Percentiles rank a stretch among this genome's conserved stretches.
Evolutionary conservation across 176 grass and related monocot species (phyloP).

Genomic region (Oryza meyeriana): DNA sequence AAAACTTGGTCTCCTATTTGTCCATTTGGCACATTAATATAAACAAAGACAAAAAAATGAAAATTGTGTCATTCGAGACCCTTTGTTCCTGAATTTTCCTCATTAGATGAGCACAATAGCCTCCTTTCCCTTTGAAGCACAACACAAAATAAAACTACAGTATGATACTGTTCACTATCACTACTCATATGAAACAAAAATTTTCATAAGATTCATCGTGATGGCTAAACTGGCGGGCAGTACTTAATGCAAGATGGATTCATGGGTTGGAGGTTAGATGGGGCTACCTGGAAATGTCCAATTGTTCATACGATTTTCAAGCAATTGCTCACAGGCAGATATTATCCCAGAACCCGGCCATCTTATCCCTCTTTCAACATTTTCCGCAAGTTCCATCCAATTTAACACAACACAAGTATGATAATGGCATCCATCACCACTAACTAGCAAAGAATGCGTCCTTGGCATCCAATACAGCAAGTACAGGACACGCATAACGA

Average conservation of each 20-base stretch:
- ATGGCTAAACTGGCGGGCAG: not conserved
- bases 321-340: not conserved
- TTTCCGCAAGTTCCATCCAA: not conserved
- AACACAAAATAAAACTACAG: not conserved
- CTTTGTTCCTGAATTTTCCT: not conserved
- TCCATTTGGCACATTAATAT: slow-evolving; percentile 19
- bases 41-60: not conserved
- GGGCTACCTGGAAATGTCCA: not conserved
- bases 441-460: not conserved
- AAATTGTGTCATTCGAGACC: not conserved
- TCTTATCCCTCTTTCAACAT: not conserved
- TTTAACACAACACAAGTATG: not conserved
- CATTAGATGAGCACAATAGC: not conserved
- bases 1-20: not conserved
- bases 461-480: slow-evolving; percentile 7
- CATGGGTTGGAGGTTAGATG: not conserved
- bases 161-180: not conserved
- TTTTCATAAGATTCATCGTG: not conserved
- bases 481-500: not conserved
- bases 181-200: not conserved
- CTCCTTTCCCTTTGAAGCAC: not conserved
- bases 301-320: not conserved
- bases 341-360: not conserved
- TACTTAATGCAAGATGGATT: not conserved
- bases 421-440: not conserved